Evolutionary conservation across 306 rosid genomes (phyloP).

Genomic region (Castanea sativa): DNA sequence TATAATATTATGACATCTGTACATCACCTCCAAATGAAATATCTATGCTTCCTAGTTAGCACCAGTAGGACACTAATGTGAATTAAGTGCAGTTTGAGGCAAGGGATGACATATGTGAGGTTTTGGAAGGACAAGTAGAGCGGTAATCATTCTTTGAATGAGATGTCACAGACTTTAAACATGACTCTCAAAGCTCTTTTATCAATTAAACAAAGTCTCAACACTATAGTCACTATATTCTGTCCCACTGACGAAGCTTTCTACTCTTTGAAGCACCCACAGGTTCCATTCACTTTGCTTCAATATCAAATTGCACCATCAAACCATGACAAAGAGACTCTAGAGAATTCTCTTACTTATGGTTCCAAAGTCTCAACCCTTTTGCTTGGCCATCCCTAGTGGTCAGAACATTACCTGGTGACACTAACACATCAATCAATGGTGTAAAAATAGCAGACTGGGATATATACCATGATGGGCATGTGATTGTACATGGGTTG

Average conservation of each 20-base stretch:
- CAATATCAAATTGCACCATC: not conserved
- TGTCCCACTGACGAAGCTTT: not conserved
- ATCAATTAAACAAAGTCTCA: not conserved
- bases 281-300: not conserved
- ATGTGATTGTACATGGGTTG: not conserved
- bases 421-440: not conserved
- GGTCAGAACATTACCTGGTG: not conserved
- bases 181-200: too few species aligned
- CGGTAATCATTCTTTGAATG: too few species aligned
- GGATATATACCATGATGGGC: not conserved
- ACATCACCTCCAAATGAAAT: too few species aligned
- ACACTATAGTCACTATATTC: not conserved
- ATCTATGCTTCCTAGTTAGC: too few species aligned
- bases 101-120: too few species aligned
- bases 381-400: not conserved
- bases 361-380: conserved; percentile 4
- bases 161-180: too few species aligned
- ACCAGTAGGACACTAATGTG: too few species aligned
- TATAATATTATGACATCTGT: too few species aligned
- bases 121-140: too few species aligned
- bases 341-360: not conserved
- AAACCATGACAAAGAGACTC: not conserved
- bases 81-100: too few species aligned
- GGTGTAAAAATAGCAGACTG: not conserved
- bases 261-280: not conserved